These are phyloP conservation scores for Epichloe elymi DNA, from an alignment of 2,329 filamentous ascomycete genomes.

Conservation along the genomic window DNA sequence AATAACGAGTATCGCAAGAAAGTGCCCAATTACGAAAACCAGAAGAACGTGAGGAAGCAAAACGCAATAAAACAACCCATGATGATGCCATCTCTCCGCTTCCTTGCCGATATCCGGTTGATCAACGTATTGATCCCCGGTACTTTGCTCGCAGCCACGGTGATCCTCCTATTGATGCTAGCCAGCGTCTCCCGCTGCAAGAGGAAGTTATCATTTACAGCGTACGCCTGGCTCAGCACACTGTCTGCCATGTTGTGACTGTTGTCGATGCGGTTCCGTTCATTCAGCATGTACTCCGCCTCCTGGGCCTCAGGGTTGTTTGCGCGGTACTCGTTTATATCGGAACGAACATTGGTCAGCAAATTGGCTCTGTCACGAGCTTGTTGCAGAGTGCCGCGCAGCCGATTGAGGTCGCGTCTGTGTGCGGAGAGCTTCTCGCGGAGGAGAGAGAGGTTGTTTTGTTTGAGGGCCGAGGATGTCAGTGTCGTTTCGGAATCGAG, in stretches of 20 bases:
- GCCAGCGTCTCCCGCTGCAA: constrained; percentile 77
- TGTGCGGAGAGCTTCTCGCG: constrained; percentile 84
- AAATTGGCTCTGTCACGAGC: constrained; percentile 81
- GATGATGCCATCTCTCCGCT: constrained; percentile 88
- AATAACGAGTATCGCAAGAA: not conserved
- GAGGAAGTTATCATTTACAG: constrained; percentile 83
- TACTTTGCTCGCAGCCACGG: constrained; percentile 75
- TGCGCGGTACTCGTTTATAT: constrained; percentile 80
- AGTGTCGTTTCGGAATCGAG: constrained; percentile 85
- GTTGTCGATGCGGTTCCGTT: constrained; percentile 73
- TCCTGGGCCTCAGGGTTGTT: constrained; percentile 72
- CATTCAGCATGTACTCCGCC: constrained; percentile 93
- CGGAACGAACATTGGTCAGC: constrained; percentile 76
- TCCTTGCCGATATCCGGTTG: constrained; percentile 83
- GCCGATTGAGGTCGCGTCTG: constrained; percentile 63
- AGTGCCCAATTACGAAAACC: constrained; percentile 43
- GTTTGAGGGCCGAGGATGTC: constrained; percentile 85
- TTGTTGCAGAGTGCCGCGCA: constrained; percentile 60
- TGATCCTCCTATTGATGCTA: constrained; percentile 84
- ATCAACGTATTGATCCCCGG: constrained; percentile 90
- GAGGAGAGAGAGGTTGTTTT: constrained; percentile 86
- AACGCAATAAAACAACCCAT: constrained; percentile 83
- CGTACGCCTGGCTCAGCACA: constrained; percentile 90
- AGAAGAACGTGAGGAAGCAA: constrained; percentile 79
- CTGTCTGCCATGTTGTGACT: constrained; percentile 82